Percentiles rank a stretch among this genome's conserved stretches.
These are phyloP conservation scores for Colletotrichum liaoningense DNA, from an alignment of 2,329 filamentous ascomycete genomes.

Conservation along the genomic window DNA sequence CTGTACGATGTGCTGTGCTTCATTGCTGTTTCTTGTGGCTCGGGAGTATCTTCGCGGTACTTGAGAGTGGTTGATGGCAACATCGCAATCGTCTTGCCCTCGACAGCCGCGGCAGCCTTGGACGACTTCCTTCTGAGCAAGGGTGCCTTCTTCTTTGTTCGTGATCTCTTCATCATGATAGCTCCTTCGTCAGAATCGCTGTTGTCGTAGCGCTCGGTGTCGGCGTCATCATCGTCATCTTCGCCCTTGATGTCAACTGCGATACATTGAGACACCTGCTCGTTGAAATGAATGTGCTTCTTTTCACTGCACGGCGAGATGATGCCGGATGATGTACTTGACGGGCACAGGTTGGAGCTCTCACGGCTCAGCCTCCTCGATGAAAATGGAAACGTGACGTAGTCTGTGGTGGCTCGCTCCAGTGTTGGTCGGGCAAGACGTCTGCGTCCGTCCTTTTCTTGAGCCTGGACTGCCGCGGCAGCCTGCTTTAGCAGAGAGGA, in stretches of 20 bases:
- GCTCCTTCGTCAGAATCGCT: constrained; percentile 81
- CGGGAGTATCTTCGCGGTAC: constrained; percentile 81
- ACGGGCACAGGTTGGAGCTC: constrained; percentile 73
- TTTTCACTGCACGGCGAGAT: constrained; percentile 72
- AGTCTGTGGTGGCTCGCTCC: constrained; percentile 75
- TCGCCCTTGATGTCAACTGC: constrained; percentile 89
- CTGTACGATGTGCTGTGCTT: constrained; percentile 66
- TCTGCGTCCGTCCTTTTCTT: constrained; percentile 70
- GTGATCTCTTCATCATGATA: constrained; percentile 83
- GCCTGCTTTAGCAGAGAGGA: constrained; percentile 92
- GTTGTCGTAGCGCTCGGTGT: constrained; percentile 55
- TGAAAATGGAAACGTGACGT: constrained; percentile 72
- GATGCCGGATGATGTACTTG: constrained; percentile 77
- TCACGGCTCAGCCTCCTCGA: constrained; percentile 71
- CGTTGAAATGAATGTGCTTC: constrained; percentile 95
- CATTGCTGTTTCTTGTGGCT: constrained; percentile 71
- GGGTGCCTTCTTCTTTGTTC: constrained; percentile 67
- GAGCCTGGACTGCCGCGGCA: constrained; percentile 85
- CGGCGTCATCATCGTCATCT: constrained; percentile 74
- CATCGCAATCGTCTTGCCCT: constrained; percentile 89
- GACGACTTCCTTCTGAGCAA: constrained; percentile 58
- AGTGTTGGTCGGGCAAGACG: constrained; percentile 65
- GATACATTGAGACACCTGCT: constrained; percentile 95
- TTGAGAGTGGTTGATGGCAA: constrained; percentile 90
- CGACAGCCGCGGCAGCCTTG: constrained; percentile 60